Percentiles rank a stretch among this genome's conserved stretches.
These are phyloP conservation scores for Ustilago esculenta DNA, from an alignment of 1,284 basidiomycete genomes.

Conservation along the genomic window DNA sequence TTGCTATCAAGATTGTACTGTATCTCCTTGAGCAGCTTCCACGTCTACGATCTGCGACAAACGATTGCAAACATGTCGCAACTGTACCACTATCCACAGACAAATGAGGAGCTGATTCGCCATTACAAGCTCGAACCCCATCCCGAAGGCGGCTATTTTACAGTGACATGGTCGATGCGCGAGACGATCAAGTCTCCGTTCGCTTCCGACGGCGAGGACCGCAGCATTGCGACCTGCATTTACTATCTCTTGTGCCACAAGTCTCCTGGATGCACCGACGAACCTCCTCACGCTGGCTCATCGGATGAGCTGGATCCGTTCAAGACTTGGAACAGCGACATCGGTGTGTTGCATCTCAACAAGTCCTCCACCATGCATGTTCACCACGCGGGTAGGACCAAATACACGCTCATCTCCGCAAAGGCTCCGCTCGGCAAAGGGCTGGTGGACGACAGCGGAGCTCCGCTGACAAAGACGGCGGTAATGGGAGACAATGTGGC, in stretches of 20 bases:
- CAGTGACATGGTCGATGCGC: conserved; percentile 29
- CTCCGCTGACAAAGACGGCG: conserved; percentile 35
- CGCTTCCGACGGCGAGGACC: conserved; percentile 24
- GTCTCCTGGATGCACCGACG: conserved; percentile 13
- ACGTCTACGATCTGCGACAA: too few species aligned
- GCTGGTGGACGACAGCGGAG: conserved; percentile 21
- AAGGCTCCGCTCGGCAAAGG: conserved; percentile 40
- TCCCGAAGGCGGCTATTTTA: conserved; percentile 50
- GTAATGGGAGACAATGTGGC: conserved; percentile 46
- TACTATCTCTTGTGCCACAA: conserved; percentile 51
- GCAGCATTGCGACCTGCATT: conserved; percentile 42
- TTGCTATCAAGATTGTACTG: background rate
- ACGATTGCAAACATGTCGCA: conserved; percentile 7
- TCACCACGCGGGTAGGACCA: conserved; percentile 44
- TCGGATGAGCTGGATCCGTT: conserved; percentile 27
- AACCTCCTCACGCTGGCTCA: conserved; percentile 1
- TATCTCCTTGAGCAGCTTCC: background rate
- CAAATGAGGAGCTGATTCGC: conserved; percentile 33
- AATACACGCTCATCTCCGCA: conserved; percentile 53
- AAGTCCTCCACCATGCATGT: conserved; percentile 51
- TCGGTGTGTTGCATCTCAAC: conserved; percentile 48
- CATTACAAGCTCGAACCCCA: conserved; percentile 47
- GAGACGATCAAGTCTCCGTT: conserved; percentile 41
- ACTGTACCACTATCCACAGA: conserved; percentile 40
- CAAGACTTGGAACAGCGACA: conserved; percentile 39